Percentiles rank a stretch among this genome's conserved stretches.
phyloP scores from a whole-genome alignment of 257 asterid species.

The Solanum gracilifrons region DNA sequence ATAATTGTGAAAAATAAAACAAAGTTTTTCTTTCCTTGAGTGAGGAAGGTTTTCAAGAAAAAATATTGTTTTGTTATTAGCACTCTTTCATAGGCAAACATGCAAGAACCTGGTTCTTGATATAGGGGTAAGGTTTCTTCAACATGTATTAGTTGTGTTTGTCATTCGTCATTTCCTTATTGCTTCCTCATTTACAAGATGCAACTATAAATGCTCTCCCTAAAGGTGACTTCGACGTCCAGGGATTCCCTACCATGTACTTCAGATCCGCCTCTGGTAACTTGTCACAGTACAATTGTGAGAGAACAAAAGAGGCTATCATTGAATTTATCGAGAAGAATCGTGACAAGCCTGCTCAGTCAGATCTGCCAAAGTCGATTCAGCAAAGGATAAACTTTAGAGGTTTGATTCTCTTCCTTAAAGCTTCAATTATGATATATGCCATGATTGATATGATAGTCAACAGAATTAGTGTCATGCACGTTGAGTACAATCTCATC shows the following conservation, averaged over 20 bases:
- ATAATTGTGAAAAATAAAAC: no score
- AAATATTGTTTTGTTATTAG: no score
- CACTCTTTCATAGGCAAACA: no score
- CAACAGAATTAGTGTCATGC: not conserved
- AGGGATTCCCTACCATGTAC: constrained; percentile 13
- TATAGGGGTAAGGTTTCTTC: no score
- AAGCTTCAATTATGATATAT: not conserved
- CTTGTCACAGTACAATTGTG: constrained; percentile 1
- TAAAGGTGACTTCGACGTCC: not conserved
- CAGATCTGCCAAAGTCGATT: not conserved
- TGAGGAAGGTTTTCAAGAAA: no score
- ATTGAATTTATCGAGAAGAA: constrained; percentile 14
- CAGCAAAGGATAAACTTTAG: constrained; percentile 4
- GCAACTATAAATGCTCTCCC: constrained; percentile 8
- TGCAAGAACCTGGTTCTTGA: no score
- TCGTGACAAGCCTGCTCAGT: not conserved
- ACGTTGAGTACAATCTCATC: not conserved
- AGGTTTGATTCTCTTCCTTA: not conserved
- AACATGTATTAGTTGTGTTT: not conserved
- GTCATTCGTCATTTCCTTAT: not conserved
- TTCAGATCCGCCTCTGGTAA: constrained; percentile 14
- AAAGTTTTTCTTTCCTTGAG: no score
- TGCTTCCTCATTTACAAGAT: not conserved
- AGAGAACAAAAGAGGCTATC: constrained; percentile 10
- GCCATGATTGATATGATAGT: not conserved